Percentiles rank a stretch among this genome's conserved stretches.
Conservation (phyloP, 331 rosid species). For the Malus hybrid region DNA sequence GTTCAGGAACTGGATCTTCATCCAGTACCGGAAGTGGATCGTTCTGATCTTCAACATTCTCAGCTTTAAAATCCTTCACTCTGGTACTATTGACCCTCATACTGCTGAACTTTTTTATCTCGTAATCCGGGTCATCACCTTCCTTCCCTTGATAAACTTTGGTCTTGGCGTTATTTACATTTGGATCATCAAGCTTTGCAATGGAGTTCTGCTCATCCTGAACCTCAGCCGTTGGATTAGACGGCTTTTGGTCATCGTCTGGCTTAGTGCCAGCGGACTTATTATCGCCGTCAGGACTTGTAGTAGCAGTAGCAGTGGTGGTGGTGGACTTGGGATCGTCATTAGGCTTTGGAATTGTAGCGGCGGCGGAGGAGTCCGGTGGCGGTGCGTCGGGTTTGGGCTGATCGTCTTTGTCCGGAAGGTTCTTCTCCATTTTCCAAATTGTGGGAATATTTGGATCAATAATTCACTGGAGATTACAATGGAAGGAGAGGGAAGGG, state of each 20-base stretch:
- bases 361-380: neutral
- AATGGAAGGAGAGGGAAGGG: conserved; percentile 1
- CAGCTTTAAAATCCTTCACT: neutral
- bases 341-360: neutral
- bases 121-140: neutral
- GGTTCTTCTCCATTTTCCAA: conserved; percentile 29
- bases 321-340: neutral
- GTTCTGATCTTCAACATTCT: neutral
- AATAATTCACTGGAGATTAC: neutral
- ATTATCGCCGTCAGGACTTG: neutral
- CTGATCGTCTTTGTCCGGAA: conserved; percentile 4
- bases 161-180: neutral
- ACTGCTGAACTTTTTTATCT: neutral
- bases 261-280: neutral
- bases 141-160: neutral
- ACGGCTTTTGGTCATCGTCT: neutral
- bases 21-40: neutral
- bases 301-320: too few relatives aligned
- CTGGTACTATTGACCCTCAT: too few relatives aligned
- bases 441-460: neutral
- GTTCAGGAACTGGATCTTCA: neutral
- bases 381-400: neutral
- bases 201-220: neutral
- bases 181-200: neutral
- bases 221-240: neutral